These are phyloP conservation scores for Candida anglica DNA, from an alignment of 805 yeast genomes.

Conservation along the genomic window DNA sequence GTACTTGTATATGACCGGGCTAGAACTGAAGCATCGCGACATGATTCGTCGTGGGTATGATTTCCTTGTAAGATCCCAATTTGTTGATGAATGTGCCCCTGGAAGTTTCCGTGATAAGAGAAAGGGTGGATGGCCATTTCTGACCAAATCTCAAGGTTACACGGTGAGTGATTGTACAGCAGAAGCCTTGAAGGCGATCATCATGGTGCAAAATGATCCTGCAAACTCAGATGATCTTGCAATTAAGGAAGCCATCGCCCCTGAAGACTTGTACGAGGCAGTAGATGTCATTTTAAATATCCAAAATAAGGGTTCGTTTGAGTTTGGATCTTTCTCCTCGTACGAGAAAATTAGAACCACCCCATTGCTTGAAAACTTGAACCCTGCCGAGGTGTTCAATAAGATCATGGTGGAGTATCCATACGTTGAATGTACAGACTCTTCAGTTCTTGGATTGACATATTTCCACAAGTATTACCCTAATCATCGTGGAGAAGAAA, in stretches of 20 bases:
- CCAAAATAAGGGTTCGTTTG: slow-evolving; percentile 76
- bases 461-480: slow-evolving; percentile 65
- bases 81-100: slow-evolving; percentile 69
- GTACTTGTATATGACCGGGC: slow-evolving; percentile 72
- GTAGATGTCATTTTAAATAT: slow-evolving; percentile 71
- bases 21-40: slow-evolving; percentile 67
- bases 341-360: slow-evolving; percentile 87
- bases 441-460: slow-evolving; percentile 83
- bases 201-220: slow-evolving; percentile 78
- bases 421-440: slow-evolving; percentile 96
- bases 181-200: slow-evolving; percentile 87
- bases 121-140: slow-evolving; percentile 93
- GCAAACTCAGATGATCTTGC: slow-evolving; percentile 40
- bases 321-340: slow-evolving; percentile 88
- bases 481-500: slow-evolving; percentile 62
- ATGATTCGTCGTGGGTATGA: slow-evolving; percentile 62
- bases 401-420: slow-evolving; percentile 99
- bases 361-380: slow-evolving; percentile 66
- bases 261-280: slow-evolving; percentile 55
- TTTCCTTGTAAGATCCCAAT: slow-evolving; percentile 79
- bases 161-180: slow-evolving; percentile 97
- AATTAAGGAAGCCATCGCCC: slow-evolving; percentile 47
- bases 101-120: slow-evolving; percentile 83
- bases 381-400: slow-evolving; percentile 98
- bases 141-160: slow-evolving; percentile 94